Base-by-base conservation (phyloP, 768 basidiomycete species). In the Tulasnella sp. region DNA sequence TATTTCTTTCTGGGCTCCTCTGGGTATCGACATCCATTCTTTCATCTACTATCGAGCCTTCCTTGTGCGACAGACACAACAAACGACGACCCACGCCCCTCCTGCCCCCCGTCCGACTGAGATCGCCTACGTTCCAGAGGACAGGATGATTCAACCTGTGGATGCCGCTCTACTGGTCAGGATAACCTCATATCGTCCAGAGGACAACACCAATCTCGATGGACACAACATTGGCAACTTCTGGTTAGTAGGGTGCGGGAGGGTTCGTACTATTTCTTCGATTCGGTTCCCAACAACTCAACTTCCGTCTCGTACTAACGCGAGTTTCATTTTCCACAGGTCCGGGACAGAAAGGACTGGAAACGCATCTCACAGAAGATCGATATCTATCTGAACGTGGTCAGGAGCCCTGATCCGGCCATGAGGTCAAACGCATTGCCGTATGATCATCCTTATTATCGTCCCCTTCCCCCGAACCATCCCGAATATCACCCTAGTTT, bases 331-430 rank as follows among this genome's bases (percentile, higher is more conserved):
- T 2, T 21, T 27, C 2, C 29, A 22, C 11, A 56, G 54, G 54
- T 56, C 41, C 25, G 27, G n/a, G 54, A 56, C 29, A 43, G 41
- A n/a, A 56, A 56, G 42, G 54, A 56, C 42, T 43, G 41, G 38
- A 56, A 56, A 21, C 54, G 54, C 12, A 56, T 56, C 30, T 29
- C 22, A 21, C 41, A 43, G 54, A 56, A 56, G 42, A 43, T 56
- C 1, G 54, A 56, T 25, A n/a, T 56, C 3, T 56, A 56, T 24
- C 15, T 56, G 42, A 27, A 44, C 30, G 42, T 25, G 41, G 44
- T 56, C 29, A 43, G 34, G 34, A 38, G 34, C 34, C 7, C 5
- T 38, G 34, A 38, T 38, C 34, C 34, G 5, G 34, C 34, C 34
- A 38, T 38, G 34, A 5, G 34, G 34, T 5, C 5, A 5, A 38